Base-by-base conservation (phyloP, 805 yeast species). In the Ogataea methanolica region DNA sequence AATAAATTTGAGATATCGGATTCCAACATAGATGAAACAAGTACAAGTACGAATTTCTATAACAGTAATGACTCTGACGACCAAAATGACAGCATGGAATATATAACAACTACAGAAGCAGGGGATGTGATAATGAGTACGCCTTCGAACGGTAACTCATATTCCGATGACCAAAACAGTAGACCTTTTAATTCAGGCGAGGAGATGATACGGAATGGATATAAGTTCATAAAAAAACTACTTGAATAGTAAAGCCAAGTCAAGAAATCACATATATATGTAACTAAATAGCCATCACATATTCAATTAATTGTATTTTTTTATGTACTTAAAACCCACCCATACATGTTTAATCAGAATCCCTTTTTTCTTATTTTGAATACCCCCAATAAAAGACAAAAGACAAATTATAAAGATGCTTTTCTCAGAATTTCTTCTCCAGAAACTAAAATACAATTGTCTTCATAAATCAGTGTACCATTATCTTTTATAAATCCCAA, bases 381-480 rank as follows among this genome's bases (percentile, higher is more conserved):
- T 6, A 26, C 31, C 12, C 31, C 9, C 8, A n/a, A 23, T 11
- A 41, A 41, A 16, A 33, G 11, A 14, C 19, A 22, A 8, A 7
- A 4, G 6, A 36, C 42, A 17, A 6, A 23, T 42, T 40, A 45
- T 36, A 45, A 33, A 7, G 35, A 37, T 35, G 53, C 38, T 26
- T 36, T 41, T 12, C 36, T 59, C 48, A 74, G 56, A 1, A 73
- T 74, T 4, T 56, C 44, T 39, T 79, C 88, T 1, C 96, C 95
- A 43, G 78, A 71, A 2, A 85, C 87, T 49, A 88, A 66, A 39
- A 88, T 80, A 66, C 96, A 88, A 51, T 82, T 82, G 17, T 80
- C 87, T 56, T 77, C 73, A 34, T 66, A 66, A 17, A 76, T 64
- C 4, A 69, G 65, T 17, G 54, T 58, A 17, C 62, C 70, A 5